Percentiles rank a stretch among this genome's conserved stretches.
Conservation (phyloP, 2,329 filamentous ascomycete genomes). For the Dactylellina leptospora region DNA sequence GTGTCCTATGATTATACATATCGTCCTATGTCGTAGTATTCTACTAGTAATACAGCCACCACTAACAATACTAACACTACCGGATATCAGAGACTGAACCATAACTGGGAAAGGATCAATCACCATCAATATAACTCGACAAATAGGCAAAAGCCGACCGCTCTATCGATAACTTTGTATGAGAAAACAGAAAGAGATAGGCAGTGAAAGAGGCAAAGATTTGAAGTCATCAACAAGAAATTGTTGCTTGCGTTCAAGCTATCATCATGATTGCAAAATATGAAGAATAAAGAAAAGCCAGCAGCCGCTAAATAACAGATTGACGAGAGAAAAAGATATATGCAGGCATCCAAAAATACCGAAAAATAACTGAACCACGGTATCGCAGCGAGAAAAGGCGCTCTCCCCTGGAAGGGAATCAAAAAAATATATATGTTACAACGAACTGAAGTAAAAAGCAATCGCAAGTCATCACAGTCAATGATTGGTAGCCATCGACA, state of each 20-base stretch:
- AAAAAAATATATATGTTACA: conserved; percentile 46
- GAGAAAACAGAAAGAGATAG: not conserved
- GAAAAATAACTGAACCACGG: conserved; percentile 27
- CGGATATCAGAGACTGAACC: too few species aligned
- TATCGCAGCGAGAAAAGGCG: conserved; percentile 15
- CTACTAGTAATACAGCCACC: conserved; percentile 45
- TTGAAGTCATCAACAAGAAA: not conserved
- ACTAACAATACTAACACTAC: conserved; percentile 18
- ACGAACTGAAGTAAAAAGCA: conserved; percentile 7
- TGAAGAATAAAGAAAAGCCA: not conserved
- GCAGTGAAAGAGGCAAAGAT: not conserved
- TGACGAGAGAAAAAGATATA: conserved; percentile 7
- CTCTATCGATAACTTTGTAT: not conserved
- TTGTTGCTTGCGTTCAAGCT: too few species aligned
- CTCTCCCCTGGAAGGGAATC: not conserved
- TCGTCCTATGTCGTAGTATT: conserved; percentile 1
- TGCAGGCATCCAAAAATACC: conserved; percentile 8
- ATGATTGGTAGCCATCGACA: not conserved
- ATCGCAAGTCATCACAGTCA: not conserved
- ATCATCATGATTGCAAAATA: too few species aligned
- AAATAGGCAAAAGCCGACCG: not conserved
- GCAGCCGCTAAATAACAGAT: conserved; percentile 52
- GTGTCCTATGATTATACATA: not conserved
- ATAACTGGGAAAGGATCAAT: not conserved
- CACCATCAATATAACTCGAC: not conserved